Evolutionary conservation across 2,329 filamentous ascomycete genomes (phyloP), one percentile per base, ranked within the genome.

Genomic region (Cordyceps tenuipes): DNA sequence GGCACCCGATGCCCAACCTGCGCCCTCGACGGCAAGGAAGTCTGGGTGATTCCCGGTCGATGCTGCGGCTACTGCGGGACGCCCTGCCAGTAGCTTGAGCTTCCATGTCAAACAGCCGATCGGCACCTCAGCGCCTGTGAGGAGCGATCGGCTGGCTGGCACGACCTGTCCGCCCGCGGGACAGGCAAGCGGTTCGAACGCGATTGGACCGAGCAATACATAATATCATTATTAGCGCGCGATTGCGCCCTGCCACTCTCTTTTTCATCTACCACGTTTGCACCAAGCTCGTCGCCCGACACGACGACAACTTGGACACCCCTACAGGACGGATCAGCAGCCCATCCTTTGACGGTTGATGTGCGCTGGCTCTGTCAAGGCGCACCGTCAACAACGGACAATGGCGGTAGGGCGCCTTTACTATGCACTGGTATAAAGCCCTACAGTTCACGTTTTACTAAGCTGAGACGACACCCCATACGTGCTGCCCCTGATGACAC

Each of bases 1-100:
- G 80, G 80, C 10, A 78, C 81, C 29, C 73, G 75, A 65, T 83
- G 80, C 67, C 79, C 79, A 52, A 81, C 75, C 5, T 83, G 80
- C 64, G 73, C 75, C 55, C 67, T 71, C 47, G 71, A 73, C 50
- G 80, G 80, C 62, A 73, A 77, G 62, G 80, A 82, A 65, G 77
- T 79, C 48, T 83, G 80, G 80, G 80, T 83, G 26, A 79, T 82
- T 62, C 79, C 79, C 36, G 80, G 80, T 57, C 75, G 77, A 60
- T 71, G 71, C 55, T 83, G 80, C 66, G 75, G 76, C 36, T 76
- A 78, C 64, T 82, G 79, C 68, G 78, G 79, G 54, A 80, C 78
- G 26, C 75, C 77, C 5, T 74, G 72, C 51, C 71, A 70, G 51
- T 48, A 53, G n/a, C 17, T 19, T 48, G 44, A 19, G 13, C 39